A percentile compares a stretch with the other conserved stretches of the same genome.
These are phyloP conservation scores for Hylodesmum podocarpum DNA, from an alignment of 306 rosid species.

Conservation along the genomic window DNA sequence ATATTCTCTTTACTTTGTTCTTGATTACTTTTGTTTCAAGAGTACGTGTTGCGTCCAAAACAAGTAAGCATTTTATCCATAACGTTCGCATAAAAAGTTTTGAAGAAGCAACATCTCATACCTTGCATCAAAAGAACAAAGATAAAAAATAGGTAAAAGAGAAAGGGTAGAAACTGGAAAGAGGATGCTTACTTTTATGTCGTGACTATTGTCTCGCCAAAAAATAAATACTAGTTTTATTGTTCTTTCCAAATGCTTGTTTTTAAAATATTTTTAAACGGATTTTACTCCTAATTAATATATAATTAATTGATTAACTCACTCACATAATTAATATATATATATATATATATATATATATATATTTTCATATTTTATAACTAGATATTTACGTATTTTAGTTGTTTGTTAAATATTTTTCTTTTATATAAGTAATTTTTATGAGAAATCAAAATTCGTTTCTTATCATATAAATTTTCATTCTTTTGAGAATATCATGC, in stretches of 20 bases:
- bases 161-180: not conserved
- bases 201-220: not conserved
- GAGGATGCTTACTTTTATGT: not conserved
- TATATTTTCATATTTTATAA: no score
- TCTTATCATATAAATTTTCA: not conserved
- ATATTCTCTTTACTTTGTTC: slow-evolving; percentile 29
- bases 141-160: not conserved
- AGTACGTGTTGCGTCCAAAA: slow-evolving; percentile 50
- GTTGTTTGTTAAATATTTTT: not conserved
- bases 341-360: no score
- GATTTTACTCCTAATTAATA: no score
- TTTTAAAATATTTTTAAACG: not conserved
- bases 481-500: not conserved
- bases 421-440: not conserved
- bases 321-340: no score
- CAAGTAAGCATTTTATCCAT: slow-evolving; percentile 45
- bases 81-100: not conserved
- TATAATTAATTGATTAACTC: no score
- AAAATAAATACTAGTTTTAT: no score
- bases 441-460: not conserved
- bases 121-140: not conserved
- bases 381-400: no score
- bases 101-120: slow-evolving; percentile 8
- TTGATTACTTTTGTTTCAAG: slow-evolving; percentile 40
- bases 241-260: not conserved